A percentile compares a stretch with the other conserved stretches of the same genome.
Evolutionary conservation across 352 stramenopile species (phyloP).

Genomic region (Phytophthora citrophthora): DNA sequence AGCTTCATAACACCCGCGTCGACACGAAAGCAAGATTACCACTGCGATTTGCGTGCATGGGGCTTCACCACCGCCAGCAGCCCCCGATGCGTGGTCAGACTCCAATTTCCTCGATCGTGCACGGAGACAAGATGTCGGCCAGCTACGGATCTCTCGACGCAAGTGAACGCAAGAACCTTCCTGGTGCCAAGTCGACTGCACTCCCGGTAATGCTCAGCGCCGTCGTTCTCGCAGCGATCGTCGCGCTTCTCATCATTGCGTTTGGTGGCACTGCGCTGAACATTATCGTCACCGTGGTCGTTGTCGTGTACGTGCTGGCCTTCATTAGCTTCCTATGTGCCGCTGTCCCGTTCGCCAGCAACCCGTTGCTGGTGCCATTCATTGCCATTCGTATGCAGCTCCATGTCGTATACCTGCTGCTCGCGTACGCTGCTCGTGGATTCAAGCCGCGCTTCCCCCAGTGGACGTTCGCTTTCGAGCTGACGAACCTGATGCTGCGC

Average conservation of each 20-base stretch:
- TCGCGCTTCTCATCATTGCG: slow-evolving; percentile 2
- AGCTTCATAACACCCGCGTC: neutral
- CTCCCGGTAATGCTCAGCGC: neutral
- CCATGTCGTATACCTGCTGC: slow-evolving; percentile 3
- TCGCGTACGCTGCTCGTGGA: slow-evolving; percentile 13
- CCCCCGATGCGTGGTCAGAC: neutral
- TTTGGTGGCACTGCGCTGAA: slow-evolving; percentile 4
- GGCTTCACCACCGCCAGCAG: neutral
- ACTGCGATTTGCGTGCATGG: slow-evolving; percentile 1
- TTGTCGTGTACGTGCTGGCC: slow-evolving; percentile 6
- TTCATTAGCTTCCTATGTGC: slow-evolving; percentile 9
- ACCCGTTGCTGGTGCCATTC: slow-evolving; percentile 9
- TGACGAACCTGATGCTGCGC: slow-evolving; percentile 28
- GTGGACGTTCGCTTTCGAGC: slow-evolving; percentile 33
- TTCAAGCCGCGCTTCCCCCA: slow-evolving; percentile 27
- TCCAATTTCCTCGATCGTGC: slow-evolving; percentile 11
- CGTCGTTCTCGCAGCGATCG: neutral
- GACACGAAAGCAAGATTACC: neutral
- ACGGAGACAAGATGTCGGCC: slow-evolving; percentile 8
- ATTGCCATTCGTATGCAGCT: slow-evolving; percentile 22
- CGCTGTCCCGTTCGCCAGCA: slow-evolving; percentile 5
- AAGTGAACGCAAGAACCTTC: neutral
- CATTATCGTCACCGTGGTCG: slow-evolving; percentile 7
- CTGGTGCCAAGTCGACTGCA: slow-evolving; percentile 10
- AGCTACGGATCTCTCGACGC: slow-evolving; percentile 2